Evolutionary conservation across 371 early-diverging fungal species (phyloP), one percentile per base, ranked within the genome.

Genomic region (Encephalitozoon cuniculi): DNA sequence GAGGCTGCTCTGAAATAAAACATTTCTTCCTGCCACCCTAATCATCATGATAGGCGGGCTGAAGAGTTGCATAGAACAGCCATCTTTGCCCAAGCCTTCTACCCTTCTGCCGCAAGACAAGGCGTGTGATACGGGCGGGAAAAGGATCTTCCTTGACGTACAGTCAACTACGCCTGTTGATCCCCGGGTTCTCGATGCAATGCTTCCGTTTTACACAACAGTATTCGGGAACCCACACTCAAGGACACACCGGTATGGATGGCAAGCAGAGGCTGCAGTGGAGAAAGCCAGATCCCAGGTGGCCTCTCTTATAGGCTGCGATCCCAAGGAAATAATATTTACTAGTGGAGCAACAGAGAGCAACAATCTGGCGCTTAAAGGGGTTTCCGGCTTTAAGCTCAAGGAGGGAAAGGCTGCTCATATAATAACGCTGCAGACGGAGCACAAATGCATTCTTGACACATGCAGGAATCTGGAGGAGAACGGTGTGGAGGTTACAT

Each of bases 341-440:
- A 97, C 99, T 23, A 91, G 92, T 28, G 99, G 99, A 21, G 99
- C 99, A 12, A 98, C 99, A n/a, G 99, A 98, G 85, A 90, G 93
- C 53, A 94, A 94, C 88, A 98, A 98, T 82, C 84, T 93, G 28
- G 90, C 92, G 75, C 87, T 96, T 79, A 96, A 96, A 85, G 99
- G 99, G 71, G 91, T 97, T 44, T 92, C 94, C 5, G 87, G 92
- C 43, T 98, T 95, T 85, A 92, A 94, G 87, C 67, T 70, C 18
- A 66, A 74, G 32, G 74, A 82, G 0, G 66, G 67, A 43, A 80
- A 65, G 40, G 78, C 80, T 11, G 23, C 79, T 4, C 99, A 98
- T 85, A 91, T 98, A 69, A 96, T 98, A 77, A 96, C 99, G 8
- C 89, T 93, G 6, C 95, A 95, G 85, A 95, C 91, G 40, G 99